A percentile compares a stretch with the other conserved stretches of the same genome.
These are phyloP conservation scores for Blepharisma stoltei DNA, from an alignment of 73 alveolate genomes.

Conservation along the genomic window DNA sequence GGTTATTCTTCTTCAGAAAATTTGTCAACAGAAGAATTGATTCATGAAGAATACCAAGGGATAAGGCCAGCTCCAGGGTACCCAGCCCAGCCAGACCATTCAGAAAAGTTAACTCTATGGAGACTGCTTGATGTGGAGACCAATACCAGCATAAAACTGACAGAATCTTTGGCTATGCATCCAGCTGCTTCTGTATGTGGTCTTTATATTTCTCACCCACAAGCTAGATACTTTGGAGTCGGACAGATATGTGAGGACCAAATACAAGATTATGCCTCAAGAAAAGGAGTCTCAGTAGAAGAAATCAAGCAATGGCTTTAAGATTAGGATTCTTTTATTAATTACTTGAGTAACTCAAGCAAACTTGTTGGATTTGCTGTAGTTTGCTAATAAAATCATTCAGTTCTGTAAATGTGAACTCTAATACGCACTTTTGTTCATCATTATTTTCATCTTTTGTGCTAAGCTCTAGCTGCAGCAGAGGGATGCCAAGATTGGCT, in stretches of 20 bases:
- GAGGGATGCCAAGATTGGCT: not conserved
- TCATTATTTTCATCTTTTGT: no score
- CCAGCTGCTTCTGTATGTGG: slow-evolving; percentile 75
- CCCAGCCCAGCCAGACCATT: slow-evolving; percentile 89
- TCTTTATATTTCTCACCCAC: slow-evolving; percentile 44
- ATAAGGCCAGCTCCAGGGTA: slow-evolving; percentile 91
- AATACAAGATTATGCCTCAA: slow-evolving; percentile 52
- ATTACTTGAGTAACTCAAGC: no score
- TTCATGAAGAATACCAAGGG: slow-evolving; percentile 77
- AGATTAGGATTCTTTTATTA: not conserved
- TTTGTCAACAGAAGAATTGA: slow-evolving; percentile 55
- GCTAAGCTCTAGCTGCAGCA: not conserved
- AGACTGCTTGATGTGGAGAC: slow-evolving; percentile 42
- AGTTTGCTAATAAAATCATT: no score
- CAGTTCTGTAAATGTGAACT: no score
- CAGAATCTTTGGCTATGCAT: slow-evolving; percentile 70
- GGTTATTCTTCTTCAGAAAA: slow-evolving; percentile 66
- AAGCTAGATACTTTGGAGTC: slow-evolving; percentile 69
- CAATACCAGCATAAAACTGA: slow-evolving; percentile 51
- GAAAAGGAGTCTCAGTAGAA: slow-evolving; percentile 48
- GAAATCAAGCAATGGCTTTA: slow-evolving; percentile 47
- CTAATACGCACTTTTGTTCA: no score
- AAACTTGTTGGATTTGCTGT: no score
- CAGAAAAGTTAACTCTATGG: slow-evolving; percentile 76
- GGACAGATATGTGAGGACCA: slow-evolving; percentile 73